Evolutionary conservation across 2,329 filamentous ascomycete genomes (phyloP), one percentile per base, ranked within the genome.

Genomic region (Cladosporium sp.): DNA sequence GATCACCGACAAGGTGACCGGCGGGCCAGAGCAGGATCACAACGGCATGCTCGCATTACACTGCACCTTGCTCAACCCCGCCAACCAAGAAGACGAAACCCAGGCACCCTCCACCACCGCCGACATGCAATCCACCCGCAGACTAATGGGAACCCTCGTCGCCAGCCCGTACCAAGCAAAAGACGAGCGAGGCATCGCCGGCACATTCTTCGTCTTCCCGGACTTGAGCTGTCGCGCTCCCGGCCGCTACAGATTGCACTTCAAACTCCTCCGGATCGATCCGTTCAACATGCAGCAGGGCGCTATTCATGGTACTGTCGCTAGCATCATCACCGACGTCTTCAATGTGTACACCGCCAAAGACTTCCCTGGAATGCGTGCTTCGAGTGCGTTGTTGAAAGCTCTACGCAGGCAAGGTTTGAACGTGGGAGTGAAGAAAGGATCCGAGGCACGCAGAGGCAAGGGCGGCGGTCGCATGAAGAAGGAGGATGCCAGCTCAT

Each of bases 191-290:
- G 87, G 88, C 62, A 78, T 86, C 26, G 89, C 92, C 68, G 91
- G 91, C 1, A 92, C 89, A 73, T 95, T 94, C 81, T 95, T 94
- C 77, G 92, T 90, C 75, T 95, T 95, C 74, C 89, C 91, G 0
- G 91, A 95, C 74, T 82, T 95, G 23, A 93, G 90, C 4, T 92
- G 91, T 74, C 86, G 91, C 37, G 93, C 89, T 0, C 88, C 91
- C 1, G 91, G 91, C 23, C 82, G 82, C n/a, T 95, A 91, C 76
- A 84, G 90, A 21, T 83, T 95, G 64, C 87, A 86, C 56, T 94
- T 95, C 76, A 86, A 86, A 44, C 82, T 94, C 26, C 86, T 93
- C 73, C 85, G 90, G 67, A 84, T 94, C 50, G 88, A 93, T 69
- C 88, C 88, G 1, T 78, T 78, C 40, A 80, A 81, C 57, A 84